Base-by-base conservation (phyloP, 2,329 filamentous ascomycete species). In the Sporothrix humicola region DNA sequence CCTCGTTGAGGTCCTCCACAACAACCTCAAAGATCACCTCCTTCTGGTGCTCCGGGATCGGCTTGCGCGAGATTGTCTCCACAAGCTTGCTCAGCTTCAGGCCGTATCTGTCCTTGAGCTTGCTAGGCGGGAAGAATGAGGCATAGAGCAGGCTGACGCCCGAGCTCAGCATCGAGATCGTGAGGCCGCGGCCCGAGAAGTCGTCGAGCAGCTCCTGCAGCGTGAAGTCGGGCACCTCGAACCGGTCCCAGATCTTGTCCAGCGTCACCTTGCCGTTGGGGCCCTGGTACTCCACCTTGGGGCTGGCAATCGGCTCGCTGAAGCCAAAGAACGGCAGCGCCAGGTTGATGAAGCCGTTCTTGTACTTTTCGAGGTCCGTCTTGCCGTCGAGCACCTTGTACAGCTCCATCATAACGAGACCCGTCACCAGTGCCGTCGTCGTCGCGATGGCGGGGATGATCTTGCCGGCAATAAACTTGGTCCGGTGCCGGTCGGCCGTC, bases 381-480 rank as follows among this genome's bases (percentile, higher is more conserved):
- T 99, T 98, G 80, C 94, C 95, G 79, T 98, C 96, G 63, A 99
- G 87, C 76, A 99, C 89, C 89, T 99, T 99, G 91, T 93, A 98
- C 66, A 98, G 85, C 85, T 99, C 96, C 63, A 99, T 85, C 17
- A 97, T 88, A 71, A 99, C 94, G 63, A 99, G 87, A 74, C 96
- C 96, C 2, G 96, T 99, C 13, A 98, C 95, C 73, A 99, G 86
- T 2, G 96, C 95, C 2, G 96, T 99, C 0, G 96, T 98, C 2
- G 96, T 99, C 61, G 96, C 96, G 82, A 99, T 99, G 63, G 96
- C 96, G 26, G 96, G 96, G 77, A 99, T 99, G 78, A 99, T 99
- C 89, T 99, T 99, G 82, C 96, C 96, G 46, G 96, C 97, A 81
- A 99, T 99, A 83, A 99, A 98, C 86, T 99, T 99, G 75, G 95